A percentile compares a stretch with the other conserved stretches of the same genome.
phyloP scores from a whole-genome alignment of 768 basidiomycete species.

The Russula dissimulans region DNA sequence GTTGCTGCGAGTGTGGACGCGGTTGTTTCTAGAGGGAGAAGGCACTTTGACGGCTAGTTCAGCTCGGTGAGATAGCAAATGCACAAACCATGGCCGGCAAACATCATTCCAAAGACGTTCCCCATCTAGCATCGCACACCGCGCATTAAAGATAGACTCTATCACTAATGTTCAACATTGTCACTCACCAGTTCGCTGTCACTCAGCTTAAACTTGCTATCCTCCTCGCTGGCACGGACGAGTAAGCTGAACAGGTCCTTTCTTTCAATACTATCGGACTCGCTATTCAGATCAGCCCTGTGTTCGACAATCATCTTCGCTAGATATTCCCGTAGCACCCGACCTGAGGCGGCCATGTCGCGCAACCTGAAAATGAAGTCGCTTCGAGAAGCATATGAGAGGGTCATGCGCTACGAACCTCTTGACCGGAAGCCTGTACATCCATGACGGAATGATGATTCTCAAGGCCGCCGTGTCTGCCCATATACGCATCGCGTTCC shows the following conservation, averaged over 20 bases:
- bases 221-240: slow-evolving; percentile 15
- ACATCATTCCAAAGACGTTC: slow-evolving; percentile 19
- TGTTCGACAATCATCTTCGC: slow-evolving; percentile 9
- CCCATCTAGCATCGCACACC: slow-evolving; percentile 1
- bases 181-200: slow-evolving; percentile 15
- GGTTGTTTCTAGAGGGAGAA: slow-evolving; percentile 26
- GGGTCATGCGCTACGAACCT: neutral
- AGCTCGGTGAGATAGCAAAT: neutral
- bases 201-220: neutral
- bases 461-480: neutral
- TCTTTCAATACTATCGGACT: neutral
- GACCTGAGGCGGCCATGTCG: neutral
- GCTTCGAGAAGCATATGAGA: neutral
- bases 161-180: neutral
- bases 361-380: neutral
- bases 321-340: neutral
- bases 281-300: slow-evolving; percentile 3
- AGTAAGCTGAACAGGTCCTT: slow-evolving; percentile 18
- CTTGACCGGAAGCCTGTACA: slow-evolving; percentile 5
- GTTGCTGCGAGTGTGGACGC: slow-evolving; percentile 28
- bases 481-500: slow-evolving; percentile 5
- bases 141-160: neutral
- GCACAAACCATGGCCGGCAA: slow-evolving; percentile 19
- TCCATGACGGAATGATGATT: slow-evolving; percentile 1
- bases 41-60: neutral